Evolutionary conservation across 2,329 filamentous ascomycete genomes (phyloP), one percentile per base, ranked within the genome.

Genomic region (Fusarium camptoceras): DNA sequence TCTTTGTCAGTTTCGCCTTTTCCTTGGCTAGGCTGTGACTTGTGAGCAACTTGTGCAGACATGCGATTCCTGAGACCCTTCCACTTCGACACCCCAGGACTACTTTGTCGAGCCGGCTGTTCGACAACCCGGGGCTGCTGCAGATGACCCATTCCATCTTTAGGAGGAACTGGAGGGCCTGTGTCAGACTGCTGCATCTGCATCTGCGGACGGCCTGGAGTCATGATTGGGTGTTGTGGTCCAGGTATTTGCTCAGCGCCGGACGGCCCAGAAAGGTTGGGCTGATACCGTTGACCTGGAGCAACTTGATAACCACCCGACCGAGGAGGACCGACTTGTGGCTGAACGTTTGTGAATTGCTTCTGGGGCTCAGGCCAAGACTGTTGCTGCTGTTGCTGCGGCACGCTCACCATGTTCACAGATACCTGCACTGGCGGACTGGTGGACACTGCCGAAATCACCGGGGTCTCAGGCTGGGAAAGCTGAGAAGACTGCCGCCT

Each of bases 41-140:
- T 76, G 6, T 70, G 70, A 3, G 66, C 56, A 51, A 74, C 66
- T 50, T 81, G 79, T 22, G 61, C 76, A 5, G 75, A 78, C 70
- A 81, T 66, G 34, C 78, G 74, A 31, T 75, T 79, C 57, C 59
- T 78, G 20, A 80, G 47, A 4, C 74, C 78, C 59, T 78, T 80
- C 79, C 78, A 80, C 44, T 75, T 77, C 6, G 76, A 78, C 8
- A 73, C 72, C 16, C 55, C 63, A 16, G 74, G 67, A 30, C 70
- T 68, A 12, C 68, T 68, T 28, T 75, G 66, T 11, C 68, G 69
- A 54, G 53, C 28, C 8, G 61, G 63, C 12, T 51, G 56, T 43
- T 71, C 59, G 14, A 60, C 43, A 14, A 48, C 46, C 27, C 59
- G 64, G 11, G 59, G 53, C 15, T 66, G 65, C 25, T 59, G 60